These are phyloP conservation scores for Candida mesenterica DNA, from an alignment of 1,139 yeast species.

Conservation along the genomic window DNA sequence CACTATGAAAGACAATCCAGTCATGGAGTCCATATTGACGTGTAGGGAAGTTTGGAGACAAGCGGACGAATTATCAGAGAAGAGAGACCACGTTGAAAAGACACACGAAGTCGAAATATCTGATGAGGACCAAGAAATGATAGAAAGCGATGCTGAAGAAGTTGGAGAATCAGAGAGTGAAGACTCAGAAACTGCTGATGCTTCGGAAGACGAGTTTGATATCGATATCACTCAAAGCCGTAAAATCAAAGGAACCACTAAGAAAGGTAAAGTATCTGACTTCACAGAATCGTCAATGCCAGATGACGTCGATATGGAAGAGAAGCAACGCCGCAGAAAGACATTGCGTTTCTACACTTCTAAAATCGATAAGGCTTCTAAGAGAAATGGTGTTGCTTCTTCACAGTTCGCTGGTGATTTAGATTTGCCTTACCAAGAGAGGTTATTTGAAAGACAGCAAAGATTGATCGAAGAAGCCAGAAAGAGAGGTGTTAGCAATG, in stretches of 20 bases:
- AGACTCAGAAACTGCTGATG: constrained; percentile 14
- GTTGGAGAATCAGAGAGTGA: constrained; percentile 18
- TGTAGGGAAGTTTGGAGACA: constrained; percentile 91
- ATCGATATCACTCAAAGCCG: constrained; percentile 54
- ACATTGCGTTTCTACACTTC: constrained; percentile 94
- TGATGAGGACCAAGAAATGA: constrained; percentile 27
- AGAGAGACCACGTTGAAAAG: constrained; percentile 4
- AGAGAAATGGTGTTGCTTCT: constrained; percentile 38
- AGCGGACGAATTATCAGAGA: constrained; percentile 51
- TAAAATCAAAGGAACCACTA: constrained; percentile 34
- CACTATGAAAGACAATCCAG: constrained; percentile 80
- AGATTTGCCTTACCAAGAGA: constrained; percentile 90
- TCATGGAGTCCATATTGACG: constrained; percentile 81
- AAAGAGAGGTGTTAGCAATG: constrained; percentile 65
- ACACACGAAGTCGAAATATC: constrained; percentile 8
- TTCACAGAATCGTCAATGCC: constrained; percentile 64
- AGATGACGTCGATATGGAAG: constrained; percentile 78
- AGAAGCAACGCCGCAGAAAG: constrained; percentile 76
- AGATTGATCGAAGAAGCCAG: constrained; percentile 85
- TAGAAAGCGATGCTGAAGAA: constrained; percentile 21
- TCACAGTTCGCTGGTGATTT: constrained; percentile 76
- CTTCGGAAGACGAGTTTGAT: constrained; percentile 34
- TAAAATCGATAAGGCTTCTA: constrained; percentile 81
- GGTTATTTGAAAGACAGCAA: constrained; percentile 85
- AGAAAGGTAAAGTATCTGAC: constrained; percentile 38